A percentile compares a stretch with the other conserved stretches of the same genome.
phyloP scores from a whole-genome alignment of 2,329 filamentous ascomycete genomes.

The Alternaria ethzedia region DNA sequence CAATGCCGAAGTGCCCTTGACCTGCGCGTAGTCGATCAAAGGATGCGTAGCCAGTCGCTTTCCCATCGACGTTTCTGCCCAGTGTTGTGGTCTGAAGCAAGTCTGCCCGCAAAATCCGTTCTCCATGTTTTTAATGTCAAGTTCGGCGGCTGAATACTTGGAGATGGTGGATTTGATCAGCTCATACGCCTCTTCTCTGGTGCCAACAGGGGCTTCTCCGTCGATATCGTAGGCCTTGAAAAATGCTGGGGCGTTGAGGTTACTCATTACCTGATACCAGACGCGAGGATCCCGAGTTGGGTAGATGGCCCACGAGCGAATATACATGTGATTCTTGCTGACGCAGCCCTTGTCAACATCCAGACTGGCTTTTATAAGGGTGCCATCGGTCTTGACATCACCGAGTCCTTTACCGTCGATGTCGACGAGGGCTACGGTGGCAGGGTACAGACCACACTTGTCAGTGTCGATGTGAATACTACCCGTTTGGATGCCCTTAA shows the following conservation, averaged over 20 bases:
- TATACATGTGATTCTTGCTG: background rate
- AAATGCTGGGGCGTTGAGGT: conserved; percentile 53
- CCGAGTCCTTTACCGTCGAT: background rate
- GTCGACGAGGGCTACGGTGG: conserved; percentile 12
- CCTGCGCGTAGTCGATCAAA: conserved; percentile 48
- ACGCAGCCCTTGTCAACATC: background rate
- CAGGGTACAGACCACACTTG: conserved; percentile 23
- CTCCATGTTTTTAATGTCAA: conserved; percentile 23
- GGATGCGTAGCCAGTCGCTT: conserved; percentile 52
- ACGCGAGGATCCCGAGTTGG: conserved; percentile 53
- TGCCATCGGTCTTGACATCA: background rate
- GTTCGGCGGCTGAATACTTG: conserved; percentile 42
- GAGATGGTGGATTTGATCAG: conserved; percentile 26
- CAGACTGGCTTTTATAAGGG: conserved; percentile 10
- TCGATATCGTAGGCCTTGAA: conserved; percentile 57
- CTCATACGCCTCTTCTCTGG: conserved; percentile 31
- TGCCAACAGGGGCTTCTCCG: conserved; percentile 18
- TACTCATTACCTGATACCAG: conserved; percentile 61
- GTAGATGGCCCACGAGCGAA: conserved; percentile 45
- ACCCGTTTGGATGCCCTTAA: background rate
- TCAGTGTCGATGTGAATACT: background rate
- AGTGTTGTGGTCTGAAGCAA: conserved; percentile 54
- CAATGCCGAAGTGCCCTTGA: conserved; percentile 16
- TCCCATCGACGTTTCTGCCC: conserved; percentile 54
- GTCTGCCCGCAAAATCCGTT: conserved; percentile 48